Evolutionary conservation across 2,329 filamentous ascomycete genomes (phyloP).

Genomic region (Colletotrichum paranaense): DNA sequence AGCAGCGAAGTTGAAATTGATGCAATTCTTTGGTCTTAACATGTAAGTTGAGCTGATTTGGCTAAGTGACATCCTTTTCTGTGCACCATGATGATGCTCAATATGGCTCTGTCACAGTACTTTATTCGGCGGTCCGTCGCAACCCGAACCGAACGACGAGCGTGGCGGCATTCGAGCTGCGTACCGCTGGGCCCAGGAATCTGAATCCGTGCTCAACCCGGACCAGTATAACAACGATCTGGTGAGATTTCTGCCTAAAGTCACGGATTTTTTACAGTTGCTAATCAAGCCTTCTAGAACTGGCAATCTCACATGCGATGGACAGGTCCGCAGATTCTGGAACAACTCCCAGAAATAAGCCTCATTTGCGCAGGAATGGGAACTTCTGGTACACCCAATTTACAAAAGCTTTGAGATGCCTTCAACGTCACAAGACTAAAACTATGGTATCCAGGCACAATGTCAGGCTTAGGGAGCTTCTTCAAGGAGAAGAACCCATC

Average conservation of each 20-base stretch:
- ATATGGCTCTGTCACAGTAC: slow-evolving; percentile 42
- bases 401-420: not conserved
- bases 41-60: slow-evolving; percentile 48
- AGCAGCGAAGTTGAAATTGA: slow-evolving; percentile 61
- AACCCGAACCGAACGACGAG: slow-evolving; percentile 64
- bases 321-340: slow-evolving; percentile 70
- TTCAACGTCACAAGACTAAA: not conserved
- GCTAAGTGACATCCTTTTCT: too few relatives aligned
- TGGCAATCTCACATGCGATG: slow-evolving; percentile 66
- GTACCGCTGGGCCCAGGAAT: slow-evolving; percentile 51
- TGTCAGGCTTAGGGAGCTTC: slow-evolving; percentile 61
- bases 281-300: slow-evolving; percentile 48
- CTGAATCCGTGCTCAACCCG: slow-evolving; percentile 59
- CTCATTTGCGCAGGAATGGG: slow-evolving; percentile 68
- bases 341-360: slow-evolving; percentile 66
- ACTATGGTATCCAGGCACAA: slow-evolving; percentile 44
- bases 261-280: too few relatives aligned
- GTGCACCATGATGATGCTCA: too few relatives aligned
- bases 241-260: slow-evolving; percentile 32
- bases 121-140: slow-evolving; percentile 68
- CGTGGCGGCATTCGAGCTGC: slow-evolving; percentile 66
- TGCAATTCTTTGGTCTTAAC: slow-evolving; percentile 70
- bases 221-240: slow-evolving; percentile 68
- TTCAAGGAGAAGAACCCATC: slow-evolving; percentile 62
- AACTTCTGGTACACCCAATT: slow-evolving; percentile 56